phyloP scores from a whole-genome alignment of 306 rosid genomes.

The Quercus cerris region DNA sequence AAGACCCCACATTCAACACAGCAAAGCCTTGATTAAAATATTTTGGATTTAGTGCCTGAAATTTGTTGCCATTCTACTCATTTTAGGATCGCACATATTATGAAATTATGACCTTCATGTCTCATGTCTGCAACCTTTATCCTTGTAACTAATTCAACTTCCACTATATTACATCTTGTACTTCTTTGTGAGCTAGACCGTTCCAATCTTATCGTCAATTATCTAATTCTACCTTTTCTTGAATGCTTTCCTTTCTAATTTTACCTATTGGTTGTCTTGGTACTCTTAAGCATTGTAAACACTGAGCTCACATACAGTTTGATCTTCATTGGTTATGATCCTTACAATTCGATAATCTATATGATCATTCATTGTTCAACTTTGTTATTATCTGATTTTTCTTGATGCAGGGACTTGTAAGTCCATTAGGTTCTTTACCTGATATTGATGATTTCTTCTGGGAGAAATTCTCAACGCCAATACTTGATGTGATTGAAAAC shows the following conservation, averaged over 20 bases:
- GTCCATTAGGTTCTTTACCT: constrained; percentile 45
- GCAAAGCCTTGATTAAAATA: not conserved
- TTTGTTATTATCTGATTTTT: constrained; percentile 16
- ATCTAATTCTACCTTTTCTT: not conserved
- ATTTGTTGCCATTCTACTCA: not conserved
- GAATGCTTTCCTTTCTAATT: no score
- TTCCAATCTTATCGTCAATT: not conserved
- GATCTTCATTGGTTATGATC: constrained; percentile 7
- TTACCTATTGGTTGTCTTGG: no score
- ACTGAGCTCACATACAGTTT: not conserved
- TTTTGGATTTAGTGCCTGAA: not conserved
- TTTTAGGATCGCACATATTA: not conserved
- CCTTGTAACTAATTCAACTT: not conserved
- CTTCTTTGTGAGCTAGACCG: not conserved
- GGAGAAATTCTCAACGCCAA: constrained; percentile 70
- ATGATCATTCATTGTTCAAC: constrained; percentile 7
- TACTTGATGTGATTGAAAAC: constrained; percentile 75
- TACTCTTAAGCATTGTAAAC: no score
- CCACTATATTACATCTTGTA: not conserved
- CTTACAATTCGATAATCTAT: constrained; percentile 2
- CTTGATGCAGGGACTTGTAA: constrained; percentile 49
- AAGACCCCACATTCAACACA: not conserved
- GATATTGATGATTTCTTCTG: constrained; percentile 55
- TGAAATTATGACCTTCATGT: not conserved
- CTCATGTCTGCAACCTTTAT: not conserved